Base-by-base conservation (phyloP, 2,329 filamentous ascomycete species). In the Xylaria sp. region DNA sequence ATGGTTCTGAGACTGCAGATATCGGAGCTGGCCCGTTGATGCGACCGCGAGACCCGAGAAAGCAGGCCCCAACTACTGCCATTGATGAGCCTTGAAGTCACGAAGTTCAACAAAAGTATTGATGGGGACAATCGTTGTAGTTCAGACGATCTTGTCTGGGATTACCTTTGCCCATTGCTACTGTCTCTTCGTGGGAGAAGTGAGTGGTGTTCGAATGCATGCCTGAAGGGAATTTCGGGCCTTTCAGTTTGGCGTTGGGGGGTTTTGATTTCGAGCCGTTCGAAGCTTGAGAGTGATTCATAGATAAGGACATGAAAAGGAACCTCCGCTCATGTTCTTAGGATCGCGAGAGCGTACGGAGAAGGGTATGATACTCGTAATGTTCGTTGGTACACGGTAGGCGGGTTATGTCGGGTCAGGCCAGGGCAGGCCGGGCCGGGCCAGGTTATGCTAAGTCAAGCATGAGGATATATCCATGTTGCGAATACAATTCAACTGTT, bases 81-180 rank as follows among this genome's bases (percentile, higher is more conserved):
- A 61, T 61, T 37, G 63, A 66, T 37, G 64, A 59, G 3, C 55
- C 62, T 52, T 65, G 64, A 63, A 60, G 60, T n/a, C 57, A 62
- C 35, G 59, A 51, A 13, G 18, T 48, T 52, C 52, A 52, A 52
- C 57, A 57, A 4, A 39, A 57, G 8, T 37, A 57, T 11, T 55
- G 53, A 16, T 50, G 49, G 18, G 18, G 39, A 59, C 54, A 54
- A 9, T 5, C n/a, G 23, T 19, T 42, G 39, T 3, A 3, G 5
- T 8, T 18, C 8, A 19, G 13, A 54, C 35, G 9, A 23, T 35
- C 35, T 53, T 9, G 19, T 50, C 16, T 53, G n/a, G 61, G 47
- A 52, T 11, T 51, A 2, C 10, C 8, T n/a, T 35, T 30, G 44
- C 11, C 11, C 16, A 9, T 18, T 51, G 13, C 7, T 7, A 47